Base-by-base conservation (phyloP, 495 filamentous ascomycete species). In the Tetracladium marchalianum region DNA sequence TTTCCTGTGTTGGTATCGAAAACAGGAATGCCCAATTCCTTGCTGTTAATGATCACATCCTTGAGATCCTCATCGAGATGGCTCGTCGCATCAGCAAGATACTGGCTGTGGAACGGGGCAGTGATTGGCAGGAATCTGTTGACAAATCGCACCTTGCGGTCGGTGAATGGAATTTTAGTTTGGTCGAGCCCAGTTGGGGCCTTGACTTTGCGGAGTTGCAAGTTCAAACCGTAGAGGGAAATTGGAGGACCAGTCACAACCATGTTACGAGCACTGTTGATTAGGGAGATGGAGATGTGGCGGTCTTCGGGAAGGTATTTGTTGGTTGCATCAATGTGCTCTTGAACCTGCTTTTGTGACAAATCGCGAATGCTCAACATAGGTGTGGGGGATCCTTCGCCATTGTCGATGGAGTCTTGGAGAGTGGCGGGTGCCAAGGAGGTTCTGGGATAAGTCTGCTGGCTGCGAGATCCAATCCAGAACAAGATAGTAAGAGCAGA, bases 391-490 rank as follows among this genome's bases (percentile, higher is more conserved):
- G 73, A 76, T 16, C 93, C 93, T 62, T 99, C 93, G 6, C 92
- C 90, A 66, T 90, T 81, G 57, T 95, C 90, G 46, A 87, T 74
- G 0, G 92, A 95, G 59, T 99, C 93, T 60, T 90, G 89, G n/a
- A 96, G 75, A 51, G 87, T 82, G 1, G 77, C 79, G 0, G 93
- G 93, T n/a, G 89, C 83, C 43, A 99, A 71, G 1, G 93, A 96
- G 1, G 93, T 97, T 42, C 81, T 80, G 38, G 93, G 93, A 58
- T 95, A 99, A 1, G 88, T 89, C 62, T 99, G 93, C 60, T 99
- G 93, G 62, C 90, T 95, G 53, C 93, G 85, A n/a, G 90, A 78
- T 52, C 93, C 93, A 53, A 99, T 97, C 93, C 92, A 99, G 71
- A 99, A 99, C n/a, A 99, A 83, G 48, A 93, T 84, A 6, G 82